Percentiles rank a stretch among this genome's conserved stretches.
Evolutionary conservation across 441 rosid species (phyloP).

Genomic region (Gossypium schwendimanii): DNA sequence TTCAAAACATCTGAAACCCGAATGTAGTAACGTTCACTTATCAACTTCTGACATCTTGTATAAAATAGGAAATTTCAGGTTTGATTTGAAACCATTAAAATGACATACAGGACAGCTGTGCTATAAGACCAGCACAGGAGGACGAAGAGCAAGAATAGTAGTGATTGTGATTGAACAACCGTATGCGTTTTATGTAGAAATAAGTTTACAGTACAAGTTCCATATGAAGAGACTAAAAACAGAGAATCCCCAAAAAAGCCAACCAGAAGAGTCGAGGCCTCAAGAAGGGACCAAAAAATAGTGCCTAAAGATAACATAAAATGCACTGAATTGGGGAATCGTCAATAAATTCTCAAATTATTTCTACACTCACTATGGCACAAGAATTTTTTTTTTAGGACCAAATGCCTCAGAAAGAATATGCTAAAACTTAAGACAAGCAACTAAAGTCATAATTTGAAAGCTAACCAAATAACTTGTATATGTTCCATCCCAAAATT

Average conservation of each 20-base stretch:
- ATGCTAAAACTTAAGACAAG: conserved; percentile 20
- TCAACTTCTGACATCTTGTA: background rate
- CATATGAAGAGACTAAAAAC: background rate
- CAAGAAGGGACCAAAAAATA: background rate
- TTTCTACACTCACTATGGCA: conserved; percentile 16
- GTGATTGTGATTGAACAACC: background rate
- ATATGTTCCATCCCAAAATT: conserved; percentile 30
- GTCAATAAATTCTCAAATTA: conserved; percentile 1
- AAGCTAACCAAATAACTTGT: conserved; percentile 11
- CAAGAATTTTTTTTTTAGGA: conserved; percentile 6
- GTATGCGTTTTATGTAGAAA: background rate
- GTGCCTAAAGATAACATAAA: background rate
- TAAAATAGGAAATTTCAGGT: background rate
- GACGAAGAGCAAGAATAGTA: background rate
- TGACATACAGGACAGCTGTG: background rate
- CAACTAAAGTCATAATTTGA: conserved; percentile 12
- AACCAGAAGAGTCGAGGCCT: background rate
- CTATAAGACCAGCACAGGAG: background rate
- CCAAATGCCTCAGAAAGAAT: conserved; percentile 24
- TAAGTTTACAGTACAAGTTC: conserved; percentile 7
- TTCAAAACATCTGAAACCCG: no score
- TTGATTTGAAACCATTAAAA: background rate
- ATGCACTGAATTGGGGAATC: conserved; percentile 5
- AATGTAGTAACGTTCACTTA: no score
- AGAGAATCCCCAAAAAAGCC: conserved; percentile 2